phyloP scores from a whole-genome alignment of 257 asterid genomes.

The Solanum sitiens region DNA sequence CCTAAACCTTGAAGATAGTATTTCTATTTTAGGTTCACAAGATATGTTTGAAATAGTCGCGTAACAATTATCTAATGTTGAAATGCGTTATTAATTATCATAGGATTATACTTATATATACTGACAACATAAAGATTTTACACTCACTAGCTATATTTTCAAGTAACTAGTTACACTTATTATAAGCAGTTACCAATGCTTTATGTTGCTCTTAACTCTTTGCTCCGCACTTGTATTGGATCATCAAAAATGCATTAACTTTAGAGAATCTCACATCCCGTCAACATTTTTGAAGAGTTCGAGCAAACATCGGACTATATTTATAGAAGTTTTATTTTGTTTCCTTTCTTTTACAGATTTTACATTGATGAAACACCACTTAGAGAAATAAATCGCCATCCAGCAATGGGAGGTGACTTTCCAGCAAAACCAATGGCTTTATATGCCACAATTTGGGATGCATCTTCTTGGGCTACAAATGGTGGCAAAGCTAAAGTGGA shows the following conservation, averaged over 20 bases:
- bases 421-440: conserved; percentile 92
- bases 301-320: neutral
- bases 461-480: conserved; percentile 85
- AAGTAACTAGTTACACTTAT: neutral
- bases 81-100: no score
- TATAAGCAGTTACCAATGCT: neutral
- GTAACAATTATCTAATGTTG: neutral
- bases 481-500: conserved; percentile 79
- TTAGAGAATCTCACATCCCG: neutral
- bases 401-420: conserved; percentile 60
- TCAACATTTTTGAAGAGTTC: neutral
- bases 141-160: neutral
- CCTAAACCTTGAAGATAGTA: no score
- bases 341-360: conserved; percentile 28
- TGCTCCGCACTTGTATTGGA: neutral
- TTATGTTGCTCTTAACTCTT: neutral
- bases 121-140: neutral
- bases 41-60: neutral
- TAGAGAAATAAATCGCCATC: conserved; percentile 37
- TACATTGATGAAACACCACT: conserved; percentile 79
- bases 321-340: neutral
- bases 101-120: neutral
- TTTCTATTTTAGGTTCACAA: neutral
- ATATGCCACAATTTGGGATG: conserved; percentile 96
- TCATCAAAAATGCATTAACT: no score